Evolutionary conservation across 169 alveolate species (phyloP).

Genomic region (Babesia bovis): DNA sequence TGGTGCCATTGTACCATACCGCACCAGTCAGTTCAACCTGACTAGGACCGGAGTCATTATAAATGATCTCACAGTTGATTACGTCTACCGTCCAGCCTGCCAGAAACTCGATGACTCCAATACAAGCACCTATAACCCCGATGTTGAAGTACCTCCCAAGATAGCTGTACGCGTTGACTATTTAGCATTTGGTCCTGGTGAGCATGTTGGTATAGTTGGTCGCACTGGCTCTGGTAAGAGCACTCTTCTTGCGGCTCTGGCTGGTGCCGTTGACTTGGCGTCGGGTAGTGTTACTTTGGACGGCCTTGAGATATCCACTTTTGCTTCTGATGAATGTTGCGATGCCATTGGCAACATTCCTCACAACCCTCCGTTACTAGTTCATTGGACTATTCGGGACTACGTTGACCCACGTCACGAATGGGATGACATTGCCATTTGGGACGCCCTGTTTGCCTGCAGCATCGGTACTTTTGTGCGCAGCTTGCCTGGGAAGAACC

Average conservation of each 20-base stretch:
- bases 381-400: slow-evolving; percentile 61
- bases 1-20: neutral
- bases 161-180: neutral
- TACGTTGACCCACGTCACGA: slow-evolving; percentile 57
- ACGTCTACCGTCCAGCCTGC: neutral
- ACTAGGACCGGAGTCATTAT: slow-evolving; percentile 15
- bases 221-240: slow-evolving; percentile 71
- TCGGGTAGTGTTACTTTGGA: slow-evolving; percentile 45
- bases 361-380: slow-evolving; percentile 62
- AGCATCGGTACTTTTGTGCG: slow-evolving; percentile 17
- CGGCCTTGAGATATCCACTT: slow-evolving; percentile 39
- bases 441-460: slow-evolving; percentile 47
- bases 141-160: neutral
- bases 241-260: slow-evolving; percentile 41
- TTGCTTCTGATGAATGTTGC: slow-evolving; percentile 25
- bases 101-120: neutral
- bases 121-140: neutral
- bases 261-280: slow-evolving; percentile 43
- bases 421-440: slow-evolving; percentile 46
- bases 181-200: slow-evolving; percentile 24
- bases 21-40: neutral
- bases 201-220: slow-evolving; percentile 62
- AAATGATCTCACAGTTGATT: slow-evolving; percentile 5
- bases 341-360: slow-evolving; percentile 58
- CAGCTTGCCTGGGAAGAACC: slow-evolving; percentile 10